These are phyloP conservation scores for Pythium insidiosum DNA, from an alignment of 352 stramenopile species.

Conservation along the genomic window DNA sequence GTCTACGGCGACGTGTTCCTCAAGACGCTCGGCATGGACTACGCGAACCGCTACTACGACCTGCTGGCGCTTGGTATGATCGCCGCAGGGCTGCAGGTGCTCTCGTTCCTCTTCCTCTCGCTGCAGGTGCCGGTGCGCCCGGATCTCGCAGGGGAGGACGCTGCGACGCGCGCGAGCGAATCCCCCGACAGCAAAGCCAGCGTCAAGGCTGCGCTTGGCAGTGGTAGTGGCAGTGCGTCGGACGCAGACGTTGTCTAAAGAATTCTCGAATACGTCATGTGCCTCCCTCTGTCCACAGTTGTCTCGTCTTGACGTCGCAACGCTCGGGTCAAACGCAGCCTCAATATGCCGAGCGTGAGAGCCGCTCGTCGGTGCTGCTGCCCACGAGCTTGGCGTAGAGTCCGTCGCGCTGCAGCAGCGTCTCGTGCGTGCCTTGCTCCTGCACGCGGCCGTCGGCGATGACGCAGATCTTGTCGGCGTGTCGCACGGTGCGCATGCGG, in stretches of 20 bases:
- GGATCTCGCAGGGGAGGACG: conserved; percentile 12
- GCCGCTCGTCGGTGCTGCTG: conserved; percentile 7
- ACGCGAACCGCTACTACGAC: conserved; percentile 67
- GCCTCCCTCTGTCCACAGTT: no score
- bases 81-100: conserved; percentile 36
- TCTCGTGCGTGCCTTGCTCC: conserved; percentile 88
- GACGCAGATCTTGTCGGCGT: conserved; percentile 93
- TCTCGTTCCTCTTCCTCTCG: conserved; percentile 58
- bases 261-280: no score
- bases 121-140: conserved; percentile 53
- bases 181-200: no score
- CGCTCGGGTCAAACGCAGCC: no score
- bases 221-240: no score
- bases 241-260: conserved; percentile 10
- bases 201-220: no score
- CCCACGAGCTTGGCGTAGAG: conserved; percentile 15
- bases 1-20: conserved; percentile 82
- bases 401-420: conserved; percentile 51
- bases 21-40: conserved; percentile 79
- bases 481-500: conserved; percentile 88
- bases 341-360: no score
- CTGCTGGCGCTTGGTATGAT: conserved; percentile 44
- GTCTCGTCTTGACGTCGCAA: no score
- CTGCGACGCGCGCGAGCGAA: neutral
- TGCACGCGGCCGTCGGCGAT: conserved; percentile 88